These are phyloP conservation scores for Morella rubra DNA, from an alignment of 306 rosid species.

Conservation along the genomic window DNA sequence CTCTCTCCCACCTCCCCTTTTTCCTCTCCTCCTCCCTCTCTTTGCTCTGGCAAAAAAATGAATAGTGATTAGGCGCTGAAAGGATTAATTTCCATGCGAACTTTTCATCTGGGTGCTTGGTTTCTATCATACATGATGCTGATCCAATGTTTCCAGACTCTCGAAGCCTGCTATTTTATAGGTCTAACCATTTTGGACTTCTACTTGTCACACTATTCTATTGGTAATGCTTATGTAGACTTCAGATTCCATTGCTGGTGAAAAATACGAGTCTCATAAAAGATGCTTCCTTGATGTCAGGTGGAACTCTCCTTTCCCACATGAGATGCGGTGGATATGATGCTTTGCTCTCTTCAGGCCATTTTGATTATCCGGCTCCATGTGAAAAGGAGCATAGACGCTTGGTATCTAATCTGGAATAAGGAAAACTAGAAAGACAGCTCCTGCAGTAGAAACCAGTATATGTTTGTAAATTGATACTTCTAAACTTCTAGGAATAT, in stretches of 20 bases:
- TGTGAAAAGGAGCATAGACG: slow-evolving; percentile 34
- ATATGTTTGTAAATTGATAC: slow-evolving; percentile 28
- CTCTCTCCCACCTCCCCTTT: no score
- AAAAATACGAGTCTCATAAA: slow-evolving; percentile 7
- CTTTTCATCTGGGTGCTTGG: no score
- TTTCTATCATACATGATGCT: neutral
- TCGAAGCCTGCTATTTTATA: neutral
- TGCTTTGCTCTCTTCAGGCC: slow-evolving; percentile 38
- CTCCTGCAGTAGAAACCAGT: slow-evolving; percentile 1
- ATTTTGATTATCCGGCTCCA: slow-evolving; percentile 38
- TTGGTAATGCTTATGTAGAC: neutral
- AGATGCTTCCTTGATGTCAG: slow-evolving; percentile 37
- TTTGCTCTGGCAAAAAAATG: no score
- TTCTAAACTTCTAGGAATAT: slow-evolving; percentile 12
- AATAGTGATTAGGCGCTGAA: no score
- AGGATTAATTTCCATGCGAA: no score
- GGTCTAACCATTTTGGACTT: neutral
- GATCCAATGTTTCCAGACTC: neutral
- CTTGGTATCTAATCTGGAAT: slow-evolving; percentile 39
- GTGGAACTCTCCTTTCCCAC: slow-evolving; percentile 38
- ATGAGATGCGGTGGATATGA: slow-evolving; percentile 38
- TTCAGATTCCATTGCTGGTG: neutral
- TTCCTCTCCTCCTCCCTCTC: no score
- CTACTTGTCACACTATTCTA: neutral
- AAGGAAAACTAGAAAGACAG: slow-evolving; percentile 35